Percentiles rank a stretch among this genome's conserved stretches.
Evolutionary conservation across 2,329 filamentous ascomycete genomes (phyloP).

Genomic region (Phialophora chinensis): DNA sequence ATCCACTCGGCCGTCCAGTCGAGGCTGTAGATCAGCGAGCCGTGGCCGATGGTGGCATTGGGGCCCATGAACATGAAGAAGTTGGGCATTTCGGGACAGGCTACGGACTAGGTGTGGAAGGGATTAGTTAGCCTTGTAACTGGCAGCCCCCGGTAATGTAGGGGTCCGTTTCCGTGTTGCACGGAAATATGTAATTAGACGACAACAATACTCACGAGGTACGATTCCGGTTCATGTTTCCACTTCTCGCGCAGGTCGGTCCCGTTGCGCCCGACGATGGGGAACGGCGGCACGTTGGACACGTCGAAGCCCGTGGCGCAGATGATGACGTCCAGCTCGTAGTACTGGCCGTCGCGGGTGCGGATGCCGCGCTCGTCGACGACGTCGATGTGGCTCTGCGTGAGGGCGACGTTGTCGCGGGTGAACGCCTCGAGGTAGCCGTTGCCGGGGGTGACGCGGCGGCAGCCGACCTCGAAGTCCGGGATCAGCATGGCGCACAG

Average conservation of each 20-base stretch:
- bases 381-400: conserved; percentile 43
- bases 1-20: conserved; percentile 42
- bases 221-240: conserved; percentile 41
- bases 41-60: conserved; percentile 41
- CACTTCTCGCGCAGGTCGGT: conserved; percentile 42
- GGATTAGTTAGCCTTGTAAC: not conserved
- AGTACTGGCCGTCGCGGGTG: conserved; percentile 26
- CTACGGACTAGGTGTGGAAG: conserved; percentile 6
- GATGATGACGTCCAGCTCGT: conserved; percentile 18
- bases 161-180: too few species aligned
- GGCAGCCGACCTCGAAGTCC: conserved; percentile 49
- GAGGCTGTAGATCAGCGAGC: conserved; percentile 36
- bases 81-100: conserved; percentile 42
- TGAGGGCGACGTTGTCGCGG: conserved; percentile 47
- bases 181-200: not conserved
- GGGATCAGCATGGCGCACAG: conserved; percentile 40
- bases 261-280: conserved; percentile 26
- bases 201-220: conserved; percentile 26
- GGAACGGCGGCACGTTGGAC: conserved; percentile 25
- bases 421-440: conserved; percentile 59
- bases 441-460: conserved; percentile 57
- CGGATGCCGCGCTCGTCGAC: conserved; percentile 44
- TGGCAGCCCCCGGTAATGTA: too few species aligned
- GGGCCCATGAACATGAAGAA: conserved; percentile 45
- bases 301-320: conserved; percentile 28